A percentile compares a stretch with the other conserved stretches of the same genome.
Evolutionary conservation across 2,329 filamentous ascomycete genomes (phyloP).

Genomic region (Gyromitra esculenta): DNA sequence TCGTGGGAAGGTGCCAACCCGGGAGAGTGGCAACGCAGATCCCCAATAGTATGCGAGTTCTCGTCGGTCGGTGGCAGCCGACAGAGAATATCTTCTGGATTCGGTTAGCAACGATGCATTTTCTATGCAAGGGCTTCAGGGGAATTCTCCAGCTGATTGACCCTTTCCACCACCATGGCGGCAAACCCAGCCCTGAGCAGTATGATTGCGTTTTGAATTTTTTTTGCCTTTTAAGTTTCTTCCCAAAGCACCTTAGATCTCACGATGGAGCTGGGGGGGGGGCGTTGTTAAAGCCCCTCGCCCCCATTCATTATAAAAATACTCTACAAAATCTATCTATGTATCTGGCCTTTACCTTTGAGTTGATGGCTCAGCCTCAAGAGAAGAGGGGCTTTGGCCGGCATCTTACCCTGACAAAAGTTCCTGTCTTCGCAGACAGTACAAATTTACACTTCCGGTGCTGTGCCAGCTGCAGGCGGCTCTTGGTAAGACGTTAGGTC

Average conservation of each 20-base stretch:
- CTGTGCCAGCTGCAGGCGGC: neutral
- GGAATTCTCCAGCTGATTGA: neutral
- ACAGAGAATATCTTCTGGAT: neutral
- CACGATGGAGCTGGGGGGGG: too few relatives aligned
- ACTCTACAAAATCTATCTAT: too few relatives aligned
- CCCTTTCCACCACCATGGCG: neutral
- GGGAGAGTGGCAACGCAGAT: constrained; percentile 22
- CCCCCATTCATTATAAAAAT: too few relatives aligned
- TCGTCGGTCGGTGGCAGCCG: neutral
- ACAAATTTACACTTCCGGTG: neutral
- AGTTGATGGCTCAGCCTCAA: too few relatives aligned
- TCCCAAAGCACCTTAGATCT: neutral
- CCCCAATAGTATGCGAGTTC: neutral
- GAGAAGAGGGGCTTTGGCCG: too few relatives aligned
- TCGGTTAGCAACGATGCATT: neutral
- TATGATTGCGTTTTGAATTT: neutral
- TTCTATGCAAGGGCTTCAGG: neutral
- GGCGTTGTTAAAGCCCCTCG: too few relatives aligned
- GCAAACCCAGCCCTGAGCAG: neutral
- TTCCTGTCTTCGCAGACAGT: too few relatives aligned
- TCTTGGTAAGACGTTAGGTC: neutral
- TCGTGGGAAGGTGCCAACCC: neutral
- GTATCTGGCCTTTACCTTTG: too few relatives aligned
- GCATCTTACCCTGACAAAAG: neutral
- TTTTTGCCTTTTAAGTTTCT: neutral